Evolutionary conservation across 139 green algal genomes (phyloP).

Genomic region (Nannochloris sp.): DNA sequence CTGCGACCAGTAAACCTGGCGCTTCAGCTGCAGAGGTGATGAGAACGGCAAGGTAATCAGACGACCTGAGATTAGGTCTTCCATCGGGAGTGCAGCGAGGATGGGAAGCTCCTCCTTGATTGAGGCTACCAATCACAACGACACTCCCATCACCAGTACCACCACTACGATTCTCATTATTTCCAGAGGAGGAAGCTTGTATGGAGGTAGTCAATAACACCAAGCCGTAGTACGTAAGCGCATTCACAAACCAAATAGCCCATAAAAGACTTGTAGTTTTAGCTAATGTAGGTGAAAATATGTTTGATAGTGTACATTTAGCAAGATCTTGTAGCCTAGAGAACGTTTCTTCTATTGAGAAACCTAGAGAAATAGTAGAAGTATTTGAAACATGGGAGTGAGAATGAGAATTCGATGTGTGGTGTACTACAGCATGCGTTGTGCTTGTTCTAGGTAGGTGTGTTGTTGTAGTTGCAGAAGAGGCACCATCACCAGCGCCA

Average conservation of each 20-base stretch:
- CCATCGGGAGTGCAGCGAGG: constrained; percentile 8
- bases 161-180: not conserved
- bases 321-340: too few relatives aligned
- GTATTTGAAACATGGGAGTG: too few relatives aligned
- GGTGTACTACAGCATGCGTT: too few relatives aligned
- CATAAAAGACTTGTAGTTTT: constrained; percentile 54
- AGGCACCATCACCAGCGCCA: not conserved
- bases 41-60: constrained; percentile 38
- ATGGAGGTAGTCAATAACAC: constrained; percentile 65
- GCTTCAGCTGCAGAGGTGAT: constrained; percentile 29
- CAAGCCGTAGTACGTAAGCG: constrained; percentile 70
- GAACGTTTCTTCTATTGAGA: too few relatives aligned
- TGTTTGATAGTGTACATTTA: not conserved
- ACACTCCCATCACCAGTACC: too few relatives aligned
- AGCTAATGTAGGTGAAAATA: constrained; percentile 19
- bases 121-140: too few relatives aligned
- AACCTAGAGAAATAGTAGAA: too few relatives aligned
- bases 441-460: too few relatives aligned
- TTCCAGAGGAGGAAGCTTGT: constrained; percentile 22
- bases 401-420: too few relatives aligned
- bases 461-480: not conserved
- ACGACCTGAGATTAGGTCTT: constrained; percentile 1
- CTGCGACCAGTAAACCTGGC: constrained; percentile 22
- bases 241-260: constrained; percentile 58
- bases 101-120: too few relatives aligned